Evolutionary conservation across 129 eudicot species (phyloP).

Genomic region (Rutidosis leptorrhynchoides): DNA sequence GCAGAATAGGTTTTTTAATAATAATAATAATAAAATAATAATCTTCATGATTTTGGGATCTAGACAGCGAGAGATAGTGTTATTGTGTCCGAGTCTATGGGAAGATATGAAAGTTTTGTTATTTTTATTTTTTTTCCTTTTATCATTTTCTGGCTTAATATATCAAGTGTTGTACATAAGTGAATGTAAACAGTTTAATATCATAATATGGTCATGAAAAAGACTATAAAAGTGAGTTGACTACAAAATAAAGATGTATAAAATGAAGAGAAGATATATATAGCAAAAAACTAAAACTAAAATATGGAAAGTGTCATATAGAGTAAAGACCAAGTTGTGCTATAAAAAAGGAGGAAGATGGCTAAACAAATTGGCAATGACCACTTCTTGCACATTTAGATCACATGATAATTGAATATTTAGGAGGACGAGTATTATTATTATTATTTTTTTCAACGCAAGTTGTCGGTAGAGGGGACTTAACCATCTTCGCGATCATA

Average conservation of each 20-base stretch:
- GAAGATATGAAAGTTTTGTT: conserved; percentile 27
- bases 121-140: background rate
- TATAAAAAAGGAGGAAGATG: background rate
- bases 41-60: conserved; percentile 33
- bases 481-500: no score
- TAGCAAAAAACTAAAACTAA: background rate
- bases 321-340: background rate
- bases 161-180: background rate
- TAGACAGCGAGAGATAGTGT: conserved; percentile 1
- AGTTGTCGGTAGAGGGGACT: no score
- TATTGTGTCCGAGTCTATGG: conserved; percentile 41
- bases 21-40: background rate
- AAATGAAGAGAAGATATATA: background rate
- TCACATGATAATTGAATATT: no score
- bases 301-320: background rate
- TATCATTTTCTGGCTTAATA: background rate
- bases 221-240: background rate
- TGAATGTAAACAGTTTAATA: background rate
- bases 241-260: background rate
- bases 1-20: conserved; percentile 12
- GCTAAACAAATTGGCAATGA: background rate
- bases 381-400: background rate
- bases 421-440: no score
- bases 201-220: background rate
- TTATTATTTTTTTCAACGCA: no score